Percentiles rank a stretch among this genome's conserved stretches.
Conservation (phyloP, 2,329 filamentous ascomycete species). For the Sphaerulina vaccinii region DNA sequence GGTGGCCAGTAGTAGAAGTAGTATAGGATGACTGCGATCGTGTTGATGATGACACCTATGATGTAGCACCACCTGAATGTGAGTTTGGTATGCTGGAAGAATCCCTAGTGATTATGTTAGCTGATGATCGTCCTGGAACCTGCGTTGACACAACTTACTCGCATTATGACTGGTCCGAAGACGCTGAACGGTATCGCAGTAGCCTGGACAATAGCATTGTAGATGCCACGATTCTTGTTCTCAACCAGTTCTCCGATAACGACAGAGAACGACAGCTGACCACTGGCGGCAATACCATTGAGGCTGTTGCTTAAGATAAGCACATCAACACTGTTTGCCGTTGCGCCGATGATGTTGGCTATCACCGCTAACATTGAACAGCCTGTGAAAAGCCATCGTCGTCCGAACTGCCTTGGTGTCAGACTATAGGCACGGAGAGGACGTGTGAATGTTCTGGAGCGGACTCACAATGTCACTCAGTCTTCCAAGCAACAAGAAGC, state of each 20-base stretch:
- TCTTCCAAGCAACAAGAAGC: slow-evolving; percentile 19
- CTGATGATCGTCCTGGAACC: background rate
- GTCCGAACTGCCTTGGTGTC: slow-evolving; percentile 16
- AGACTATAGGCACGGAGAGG: no score
- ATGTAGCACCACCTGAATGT: slow-evolving; percentile 24
- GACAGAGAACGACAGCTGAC: slow-evolving; percentile 23
- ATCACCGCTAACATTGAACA: slow-evolving; percentile 17
- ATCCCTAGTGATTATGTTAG: slow-evolving; percentile 6
- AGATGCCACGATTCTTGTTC: slow-evolving; percentile 20
- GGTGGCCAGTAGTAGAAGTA: slow-evolving; percentile 26
- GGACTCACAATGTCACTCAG: slow-evolving; percentile 11
- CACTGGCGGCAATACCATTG: slow-evolving; percentile 21
- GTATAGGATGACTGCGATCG: slow-evolving; percentile 21
- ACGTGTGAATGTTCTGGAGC: no score
- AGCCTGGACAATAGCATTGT: slow-evolving; percentile 19
- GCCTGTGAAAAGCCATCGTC: slow-evolving; percentile 21
- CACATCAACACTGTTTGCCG: slow-evolving; percentile 19
- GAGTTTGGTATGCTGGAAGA: slow-evolving; percentile 18
- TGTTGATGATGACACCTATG: slow-evolving; percentile 20
- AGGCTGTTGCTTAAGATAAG: slow-evolving; percentile 23
- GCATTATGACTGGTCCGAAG: slow-evolving; percentile 20
- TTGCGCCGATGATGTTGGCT: slow-evolving; percentile 21
- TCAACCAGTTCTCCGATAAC: slow-evolving; percentile 21
- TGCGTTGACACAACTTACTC: slow-evolving; percentile 1
- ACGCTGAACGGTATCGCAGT: slow-evolving; percentile 23